Conservation (phyloP, 164 flowering plant genomes). For the Kalanchoe fedtschenkoi region DNA sequence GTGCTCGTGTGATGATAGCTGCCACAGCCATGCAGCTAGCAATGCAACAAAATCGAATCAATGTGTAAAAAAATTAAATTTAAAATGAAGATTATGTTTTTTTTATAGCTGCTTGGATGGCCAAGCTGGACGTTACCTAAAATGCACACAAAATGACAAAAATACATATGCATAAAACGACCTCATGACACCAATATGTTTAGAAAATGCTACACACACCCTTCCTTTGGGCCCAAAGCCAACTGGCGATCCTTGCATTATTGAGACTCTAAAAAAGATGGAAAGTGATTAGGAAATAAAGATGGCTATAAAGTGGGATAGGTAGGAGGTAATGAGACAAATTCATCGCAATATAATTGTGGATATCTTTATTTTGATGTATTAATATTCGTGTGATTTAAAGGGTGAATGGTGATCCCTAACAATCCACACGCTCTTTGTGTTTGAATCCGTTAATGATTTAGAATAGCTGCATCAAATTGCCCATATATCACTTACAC, state of each 20-base stretch:
- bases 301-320: conserved; percentile 14
- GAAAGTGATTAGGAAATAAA: conserved; percentile 15
- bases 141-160: neutral
- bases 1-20: conserved; percentile 1
- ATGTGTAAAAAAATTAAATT: neutral
- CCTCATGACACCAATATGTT: neutral
- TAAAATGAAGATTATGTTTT: neutral
- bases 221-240: conserved; percentile 15
- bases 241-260: conserved; percentile 47
- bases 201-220: neutral
- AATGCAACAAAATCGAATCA: no score
- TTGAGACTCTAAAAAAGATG: conserved; percentile 9
- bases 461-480: no score
- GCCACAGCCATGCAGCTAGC: neutral
- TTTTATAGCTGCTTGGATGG: neutral
- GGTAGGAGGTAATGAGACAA: conserved; percentile 24
- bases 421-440: no score
- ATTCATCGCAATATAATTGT: conserved; percentile 28
- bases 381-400: no score
- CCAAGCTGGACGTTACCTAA: conserved; percentile 13
- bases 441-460: no score
- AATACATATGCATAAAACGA: neutral
- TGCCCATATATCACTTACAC: no score
- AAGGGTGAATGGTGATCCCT: no score
- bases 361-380: neutral